Evolutionary conservation across 2,329 filamentous ascomycete genomes (phyloP).

Genomic region (Chaetomiaceae sp.): DNA sequence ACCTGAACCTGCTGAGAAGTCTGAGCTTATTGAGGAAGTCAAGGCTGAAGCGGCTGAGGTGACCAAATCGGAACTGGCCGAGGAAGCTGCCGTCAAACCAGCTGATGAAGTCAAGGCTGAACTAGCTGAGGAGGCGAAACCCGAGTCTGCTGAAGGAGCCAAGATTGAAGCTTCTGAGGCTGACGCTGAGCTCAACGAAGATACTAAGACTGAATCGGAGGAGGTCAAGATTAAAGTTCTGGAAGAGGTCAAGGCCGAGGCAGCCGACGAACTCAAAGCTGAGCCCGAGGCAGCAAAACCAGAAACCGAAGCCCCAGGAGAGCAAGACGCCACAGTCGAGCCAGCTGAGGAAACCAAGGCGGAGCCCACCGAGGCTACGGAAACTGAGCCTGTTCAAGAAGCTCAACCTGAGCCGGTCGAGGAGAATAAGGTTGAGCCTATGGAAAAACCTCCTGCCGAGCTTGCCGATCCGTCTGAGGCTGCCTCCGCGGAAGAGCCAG

Average conservation of each 20-base stretch:
- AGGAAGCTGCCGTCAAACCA: slow-evolving; percentile 18
- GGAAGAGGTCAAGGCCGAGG: neutral
- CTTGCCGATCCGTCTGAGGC: too few relatives aligned
- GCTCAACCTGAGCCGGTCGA: too few relatives aligned
- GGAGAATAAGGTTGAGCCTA: too few relatives aligned
- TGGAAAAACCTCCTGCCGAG: too few relatives aligned
- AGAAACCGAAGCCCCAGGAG: too few relatives aligned
- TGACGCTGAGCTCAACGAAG: too few relatives aligned
- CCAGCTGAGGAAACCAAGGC: too few relatives aligned
- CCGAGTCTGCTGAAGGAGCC: slow-evolving; percentile 17
- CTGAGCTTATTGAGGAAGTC: neutral
- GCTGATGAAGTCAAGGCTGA: neutral
- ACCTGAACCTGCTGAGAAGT: slow-evolving; percentile 6
- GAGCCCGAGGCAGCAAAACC: too few relatives aligned
- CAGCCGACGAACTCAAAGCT: neutral
- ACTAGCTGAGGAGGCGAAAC: slow-evolving; percentile 1
- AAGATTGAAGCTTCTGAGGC: slow-evolving; percentile 29
- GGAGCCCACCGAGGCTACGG: too few relatives aligned
- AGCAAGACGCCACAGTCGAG: too few relatives aligned
- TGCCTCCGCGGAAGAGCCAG: too few relatives aligned
- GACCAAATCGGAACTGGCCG: slow-evolving; percentile 39
- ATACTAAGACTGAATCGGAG: neutral
- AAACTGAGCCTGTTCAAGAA: too few relatives aligned
- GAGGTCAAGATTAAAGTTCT: neutral
- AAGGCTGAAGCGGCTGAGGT: neutral